phyloP scores from a whole-genome alignment of 225 moss, liverwort and hornwort genomes.

The Pseudisothecium myosuroides region DNA sequence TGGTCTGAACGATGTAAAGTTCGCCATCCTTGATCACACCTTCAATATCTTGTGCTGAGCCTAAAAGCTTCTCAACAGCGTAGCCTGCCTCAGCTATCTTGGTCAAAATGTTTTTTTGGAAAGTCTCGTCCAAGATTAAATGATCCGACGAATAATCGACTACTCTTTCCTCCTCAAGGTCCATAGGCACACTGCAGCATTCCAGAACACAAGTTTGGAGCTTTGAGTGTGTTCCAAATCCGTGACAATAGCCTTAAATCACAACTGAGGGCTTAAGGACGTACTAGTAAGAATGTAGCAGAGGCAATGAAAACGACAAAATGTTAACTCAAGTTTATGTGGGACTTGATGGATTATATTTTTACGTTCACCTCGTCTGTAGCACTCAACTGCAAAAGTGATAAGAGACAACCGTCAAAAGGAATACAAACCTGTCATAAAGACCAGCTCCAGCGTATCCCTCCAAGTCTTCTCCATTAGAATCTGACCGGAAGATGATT shows the following conservation, averaged over 20 bases:
- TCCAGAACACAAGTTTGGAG: not conserved
- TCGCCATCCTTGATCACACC: constrained; percentile 86
- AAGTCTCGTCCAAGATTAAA: constrained; percentile 50
- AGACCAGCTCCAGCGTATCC: constrained; percentile 97
- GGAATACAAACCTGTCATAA: constrained; percentile 68
- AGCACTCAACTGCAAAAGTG: not conserved
- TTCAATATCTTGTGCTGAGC: constrained; percentile 87
- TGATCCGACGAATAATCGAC: constrained; percentile 84
- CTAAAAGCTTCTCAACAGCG: constrained; percentile 63
- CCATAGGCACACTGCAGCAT: constrained; percentile 89
- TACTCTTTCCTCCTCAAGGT: constrained; percentile 66
- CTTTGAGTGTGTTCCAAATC: not conserved
- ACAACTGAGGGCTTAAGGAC: not conserved
- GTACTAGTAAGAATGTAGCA: not conserved
- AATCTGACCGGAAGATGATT: constrained; percentile 91
- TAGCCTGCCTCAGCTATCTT: constrained; percentile 80
- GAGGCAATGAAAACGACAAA: not conserved
- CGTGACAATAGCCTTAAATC: not conserved
- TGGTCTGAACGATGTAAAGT: constrained; percentile 89
- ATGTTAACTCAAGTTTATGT: not conserved
- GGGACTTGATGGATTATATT: not conserved
- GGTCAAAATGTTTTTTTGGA: constrained; percentile 48
- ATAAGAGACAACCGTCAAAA: not conserved
- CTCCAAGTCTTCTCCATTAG: constrained; percentile 95
- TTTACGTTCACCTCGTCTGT: not conserved